Evolutionary conservation across 1,139 yeast species (phyloP), one percentile per base, ranked within the genome.

Genomic region (Candida sanyaensis): DNA sequence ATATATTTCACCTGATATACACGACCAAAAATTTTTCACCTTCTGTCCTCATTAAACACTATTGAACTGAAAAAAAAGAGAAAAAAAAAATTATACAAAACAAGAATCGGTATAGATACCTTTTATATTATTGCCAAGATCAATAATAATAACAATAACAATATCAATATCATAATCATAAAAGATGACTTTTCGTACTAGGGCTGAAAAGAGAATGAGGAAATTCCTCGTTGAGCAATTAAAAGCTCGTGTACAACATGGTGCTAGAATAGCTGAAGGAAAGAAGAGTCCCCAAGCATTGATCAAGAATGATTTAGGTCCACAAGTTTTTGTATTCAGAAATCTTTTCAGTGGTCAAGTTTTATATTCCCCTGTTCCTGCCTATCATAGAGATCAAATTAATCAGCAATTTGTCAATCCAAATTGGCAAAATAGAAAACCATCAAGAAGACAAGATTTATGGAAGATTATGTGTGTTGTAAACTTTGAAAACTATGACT

Each of bases 391-490:
- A 55, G 83, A 82, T 55, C 92, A 91, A 65, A 84, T 89, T 58
- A 83, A 83, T 54, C 77, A 75, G 55, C 90, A 83, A 64, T 88
- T 87, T 63, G 75, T 77, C 49, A 78, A 87, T 60, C 96, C 96
- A 40, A 88, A 88, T 73, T 89, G 96, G 96, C 86, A 88, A 63
- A 91, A 92, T 72, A 77, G 88, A 61, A 81, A 79, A 58, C 98
- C 98, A 5, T 69, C 79, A 51, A 74, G 84, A 59, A 84, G 98
- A 68, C 79, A 84, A 57, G 98, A 92, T 66, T 76, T 90, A 47
- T 92, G 98, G 98, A 78, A 93, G 59, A 80, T 92, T 48, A 83
- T 92, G 90, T 89, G 96, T 45, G 95, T 91, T 44, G 92, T 89
- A 2, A 84, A 83, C 54, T 81, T 89, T 54, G 76, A 77, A 39